Evolutionary conservation across 2,329 filamentous ascomycete genomes (phyloP).

Genomic region (Ophiocordyceps robertsii): DNA sequence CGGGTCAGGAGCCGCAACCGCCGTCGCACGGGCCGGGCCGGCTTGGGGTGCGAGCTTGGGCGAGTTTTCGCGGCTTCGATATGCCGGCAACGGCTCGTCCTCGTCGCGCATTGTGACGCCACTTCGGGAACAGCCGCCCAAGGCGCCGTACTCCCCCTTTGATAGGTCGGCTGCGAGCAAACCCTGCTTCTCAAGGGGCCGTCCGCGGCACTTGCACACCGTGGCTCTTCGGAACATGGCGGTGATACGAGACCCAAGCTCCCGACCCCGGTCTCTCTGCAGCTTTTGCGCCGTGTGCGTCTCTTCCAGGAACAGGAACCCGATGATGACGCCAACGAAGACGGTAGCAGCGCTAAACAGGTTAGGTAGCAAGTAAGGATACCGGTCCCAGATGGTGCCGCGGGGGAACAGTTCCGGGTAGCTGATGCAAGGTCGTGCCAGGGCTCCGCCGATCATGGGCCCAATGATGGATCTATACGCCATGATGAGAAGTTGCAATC

Average conservation of each 20-base stretch:
- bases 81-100: constrained; percentile 54
- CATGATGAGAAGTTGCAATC: constrained; percentile 11
- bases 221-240: constrained; percentile 21
- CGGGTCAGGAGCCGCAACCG: background rate
- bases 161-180: constrained; percentile 45
- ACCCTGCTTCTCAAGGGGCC: constrained; percentile 43
- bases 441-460: constrained; percentile 76
- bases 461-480: constrained; percentile 68
- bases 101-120: constrained; percentile 4
- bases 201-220: constrained; percentile 19
- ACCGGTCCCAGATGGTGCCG: constrained; percentile 70
- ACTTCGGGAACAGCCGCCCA: constrained; percentile 1
- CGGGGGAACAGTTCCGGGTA: constrained; percentile 62
- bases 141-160: constrained; percentile 49
- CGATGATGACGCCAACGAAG: constrained; percentile 60
- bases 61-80: constrained; percentile 47
- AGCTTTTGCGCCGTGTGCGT: constrained; percentile 76
- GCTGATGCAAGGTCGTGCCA: constrained; percentile 74
- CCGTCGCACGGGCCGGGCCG: constrained; percentile 7
- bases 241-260: constrained; percentile 60
- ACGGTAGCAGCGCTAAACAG: constrained; percentile 78
- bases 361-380: constrained; percentile 85
- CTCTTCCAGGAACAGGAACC: constrained; percentile 82
- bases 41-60: constrained; percentile 26
- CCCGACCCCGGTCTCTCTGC: constrained; percentile 60